phyloP scores from a whole-genome alignment of 2,329 filamentous ascomycete species.

The Pezizomycotina sp. region DNA sequence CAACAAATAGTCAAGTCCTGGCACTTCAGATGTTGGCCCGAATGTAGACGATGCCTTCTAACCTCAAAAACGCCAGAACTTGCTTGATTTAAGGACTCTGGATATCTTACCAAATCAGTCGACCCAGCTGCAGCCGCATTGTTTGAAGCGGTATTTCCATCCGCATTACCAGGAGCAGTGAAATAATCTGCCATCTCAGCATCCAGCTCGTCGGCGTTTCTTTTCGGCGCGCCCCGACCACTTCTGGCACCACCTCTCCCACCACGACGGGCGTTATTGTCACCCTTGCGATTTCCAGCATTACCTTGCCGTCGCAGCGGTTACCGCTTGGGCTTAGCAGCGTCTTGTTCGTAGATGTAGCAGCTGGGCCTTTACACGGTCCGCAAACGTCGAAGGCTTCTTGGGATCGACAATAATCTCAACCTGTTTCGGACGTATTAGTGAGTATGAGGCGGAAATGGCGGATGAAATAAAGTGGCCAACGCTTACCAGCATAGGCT shows the following conservation, averaged over 20 bases:
- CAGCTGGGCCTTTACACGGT: constrained; percentile 13
- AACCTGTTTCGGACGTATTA: constrained; percentile 40
- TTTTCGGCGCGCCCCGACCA: constrained; percentile 36
- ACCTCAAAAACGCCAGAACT: too few species aligned
- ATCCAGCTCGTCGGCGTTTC: constrained; percentile 79
- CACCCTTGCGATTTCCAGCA: constrained; percentile 34
- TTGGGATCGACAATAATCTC: constrained; percentile 62
- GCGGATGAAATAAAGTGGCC: constrained; percentile 1
- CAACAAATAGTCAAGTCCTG: too few species aligned
- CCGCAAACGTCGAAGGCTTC: constrained; percentile 12
- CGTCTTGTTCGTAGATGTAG: constrained; percentile 31
- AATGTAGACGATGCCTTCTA: too few species aligned
- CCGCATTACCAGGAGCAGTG: constrained; percentile 35
- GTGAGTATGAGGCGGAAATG: constrained; percentile 8
- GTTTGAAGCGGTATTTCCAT: constrained; percentile 33
- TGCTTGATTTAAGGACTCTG: too few species aligned
- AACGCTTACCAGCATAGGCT: constrained; percentile 66
- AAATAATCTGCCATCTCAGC: constrained; percentile 98
- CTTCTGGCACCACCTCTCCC: constrained; percentile 38
- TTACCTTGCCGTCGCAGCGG: constrained; percentile 24
- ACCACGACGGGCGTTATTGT: constrained; percentile 36
- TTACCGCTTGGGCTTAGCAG: constrained; percentile 35
- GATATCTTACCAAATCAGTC: constrained; percentile 32
- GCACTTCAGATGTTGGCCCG: too few species aligned
- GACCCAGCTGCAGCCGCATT: constrained; percentile 37